Base-by-base conservation (phyloP, 768 basidiomycete species). In the Lactifluus echinatus region DNA sequence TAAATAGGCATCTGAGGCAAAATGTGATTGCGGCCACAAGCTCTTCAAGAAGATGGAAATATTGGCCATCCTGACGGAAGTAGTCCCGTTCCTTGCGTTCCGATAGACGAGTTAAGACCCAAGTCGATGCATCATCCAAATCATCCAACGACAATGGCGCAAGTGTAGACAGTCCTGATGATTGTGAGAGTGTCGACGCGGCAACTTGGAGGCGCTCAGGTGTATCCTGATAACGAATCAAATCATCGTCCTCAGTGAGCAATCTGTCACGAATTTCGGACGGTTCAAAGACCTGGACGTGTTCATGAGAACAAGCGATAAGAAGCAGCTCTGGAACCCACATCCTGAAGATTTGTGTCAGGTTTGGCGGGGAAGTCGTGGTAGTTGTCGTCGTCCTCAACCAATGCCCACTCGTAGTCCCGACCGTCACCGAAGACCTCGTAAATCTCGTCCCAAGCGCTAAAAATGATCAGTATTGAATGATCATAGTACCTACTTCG, bases 391-490 rank as follows among this genome's bases (percentile, higher is more conserved):
- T 91, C 89, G 29, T 94, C 94, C 5, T 85, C 91, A 45, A 76
- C 85, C 44, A 99, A 70, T 12, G 94, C 94, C 87, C 91, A 94
- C 64, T 93, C 93, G 68, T 95, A 99, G 63, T 98, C 94, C 65
- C 87, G 85, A 7, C 96, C 96, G 62, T 94, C 89, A 33, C 96
- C 96, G 63, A 99, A 99, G 1, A 98, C 91, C 57, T 92, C 94
- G 60, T 89, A 86, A 26, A 98, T 88, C 72, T 97, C 96, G 46
- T 89, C 87, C 92, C 93, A 96, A 26, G 92, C 87, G 66, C 92
- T 95, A 63, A 2, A 60, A 54, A 57, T 31, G 11, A 44, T 51
- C 17, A 28, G 53, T 50, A 44, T 36, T n/a, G 40, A 42, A 19
- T 26, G 15, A 29, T 11, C 26, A 14, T 21, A 17, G 12, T 40